These are phyloP conservation scores for Telfairia occidentalis DNA, from an alignment of 331 rosid species.

Conservation along the genomic window DNA sequence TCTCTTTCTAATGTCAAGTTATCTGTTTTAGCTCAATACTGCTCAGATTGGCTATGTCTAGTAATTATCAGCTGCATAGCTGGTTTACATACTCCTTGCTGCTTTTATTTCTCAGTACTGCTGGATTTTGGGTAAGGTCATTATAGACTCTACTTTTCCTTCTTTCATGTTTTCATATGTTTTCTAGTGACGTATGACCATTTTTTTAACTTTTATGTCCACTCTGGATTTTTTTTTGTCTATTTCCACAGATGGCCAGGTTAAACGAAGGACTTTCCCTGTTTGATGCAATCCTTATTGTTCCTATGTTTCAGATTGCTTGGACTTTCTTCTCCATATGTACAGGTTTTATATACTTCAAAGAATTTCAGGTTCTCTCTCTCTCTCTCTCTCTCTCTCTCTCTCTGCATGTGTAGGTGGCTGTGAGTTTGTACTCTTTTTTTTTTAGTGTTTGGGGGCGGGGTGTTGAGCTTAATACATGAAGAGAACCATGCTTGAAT, in stretches of 20 bases:
- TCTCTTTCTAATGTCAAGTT: slow-evolving; percentile 16
- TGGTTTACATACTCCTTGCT: slow-evolving; percentile 96
- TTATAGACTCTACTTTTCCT: slow-evolving; percentile 1
- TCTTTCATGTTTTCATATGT: neutral
- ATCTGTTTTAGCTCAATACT: slow-evolving; percentile 61
- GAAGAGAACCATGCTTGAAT: neutral
- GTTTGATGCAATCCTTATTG: slow-evolving; percentile 96
- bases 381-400: slow-evolving; percentile 6
- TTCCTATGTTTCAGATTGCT: slow-evolving; percentile 97
- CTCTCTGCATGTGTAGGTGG: neutral
- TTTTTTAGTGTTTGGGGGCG: neutral
- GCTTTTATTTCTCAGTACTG: slow-evolving; percentile 88
- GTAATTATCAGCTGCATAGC: slow-evolving; percentile 77
- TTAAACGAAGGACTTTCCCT: slow-evolving; percentile 90
- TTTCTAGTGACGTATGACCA: neutral
- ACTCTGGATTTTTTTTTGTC: neutral
- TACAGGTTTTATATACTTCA: slow-evolving; percentile 91
- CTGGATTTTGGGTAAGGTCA: slow-evolving; percentile 93
- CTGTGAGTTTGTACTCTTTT: neutral
- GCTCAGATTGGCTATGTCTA: slow-evolving; percentile 78
- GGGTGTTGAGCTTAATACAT: neutral
- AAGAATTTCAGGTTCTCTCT: slow-evolving; percentile 74
- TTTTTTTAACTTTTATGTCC: neutral
- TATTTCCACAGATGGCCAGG: slow-evolving; percentile 82
- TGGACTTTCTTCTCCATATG: slow-evolving; percentile 98